phyloP scores from a whole-genome alignment of 352 stramenopile species.

The Phytophthora pinifolia region DNA sequence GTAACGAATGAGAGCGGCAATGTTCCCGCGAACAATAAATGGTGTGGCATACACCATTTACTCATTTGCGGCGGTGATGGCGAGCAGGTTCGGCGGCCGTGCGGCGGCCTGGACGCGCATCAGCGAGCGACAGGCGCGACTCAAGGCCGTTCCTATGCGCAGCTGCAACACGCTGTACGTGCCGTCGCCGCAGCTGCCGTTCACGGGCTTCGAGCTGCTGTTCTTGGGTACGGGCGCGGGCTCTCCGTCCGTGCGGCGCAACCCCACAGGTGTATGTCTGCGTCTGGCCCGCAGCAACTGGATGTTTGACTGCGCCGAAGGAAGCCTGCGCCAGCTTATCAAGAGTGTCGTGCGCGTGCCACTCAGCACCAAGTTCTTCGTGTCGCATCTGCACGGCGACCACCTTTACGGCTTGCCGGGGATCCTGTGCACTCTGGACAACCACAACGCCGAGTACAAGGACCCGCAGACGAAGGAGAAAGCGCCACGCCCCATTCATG shows the following conservation, averaged over 20 bases:
- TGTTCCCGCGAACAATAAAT: too few species aligned
- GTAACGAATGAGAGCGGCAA: background rate
- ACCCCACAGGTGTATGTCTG: slow-evolving; percentile 61
- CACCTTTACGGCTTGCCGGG: slow-evolving; percentile 83
- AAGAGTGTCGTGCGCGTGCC: slow-evolving; percentile 72
- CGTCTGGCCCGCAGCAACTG: slow-evolving; percentile 71
- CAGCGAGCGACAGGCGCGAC: slow-evolving; percentile 35
- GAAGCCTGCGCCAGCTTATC: slow-evolving; percentile 79
- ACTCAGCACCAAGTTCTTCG: slow-evolving; percentile 83
- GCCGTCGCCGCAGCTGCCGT: slow-evolving; percentile 42
- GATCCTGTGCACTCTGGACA: slow-evolving; percentile 84
- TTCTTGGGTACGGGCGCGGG: slow-evolving; percentile 84
- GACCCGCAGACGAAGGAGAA: slow-evolving; percentile 56
- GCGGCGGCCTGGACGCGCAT: slow-evolving; percentile 29
- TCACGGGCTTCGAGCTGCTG: slow-evolving; percentile 83
- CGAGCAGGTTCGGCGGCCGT: background rate
- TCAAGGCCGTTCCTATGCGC: slow-evolving; percentile 56
- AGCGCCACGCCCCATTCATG: slow-evolving; percentile 49
- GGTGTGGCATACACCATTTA: background rate
- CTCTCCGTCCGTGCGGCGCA: slow-evolving; percentile 66
- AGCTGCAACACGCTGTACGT: slow-evolving; percentile 61
- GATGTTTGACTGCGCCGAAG: slow-evolving; percentile 90
- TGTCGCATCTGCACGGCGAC: slow-evolving; percentile 86
- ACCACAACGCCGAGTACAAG: slow-evolving; percentile 64
- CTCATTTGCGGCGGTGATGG: too few species aligned